phyloP scores from a whole-genome alignment of 495 filamentous ascomycete genomes.

The Hypoxylon lenormandii region DNA sequence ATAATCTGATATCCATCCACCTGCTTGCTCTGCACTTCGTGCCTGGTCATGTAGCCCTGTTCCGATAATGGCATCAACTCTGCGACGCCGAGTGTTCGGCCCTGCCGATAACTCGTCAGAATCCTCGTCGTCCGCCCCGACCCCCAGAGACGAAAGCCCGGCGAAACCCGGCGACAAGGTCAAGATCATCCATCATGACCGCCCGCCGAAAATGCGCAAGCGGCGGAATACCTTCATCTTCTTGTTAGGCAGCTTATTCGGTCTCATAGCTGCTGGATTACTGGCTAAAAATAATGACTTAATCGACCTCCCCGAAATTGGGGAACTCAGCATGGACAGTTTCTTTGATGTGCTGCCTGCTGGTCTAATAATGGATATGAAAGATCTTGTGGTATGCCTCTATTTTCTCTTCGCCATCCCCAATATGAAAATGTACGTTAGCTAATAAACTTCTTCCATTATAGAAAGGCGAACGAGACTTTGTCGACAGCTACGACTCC shows the following conservation, averaged over 20 bases:
- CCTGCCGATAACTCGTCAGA: conserved; percentile 52
- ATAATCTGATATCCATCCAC: neutral
- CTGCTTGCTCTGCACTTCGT: conserved; percentile 24
- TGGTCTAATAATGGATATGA: conserved; percentile 82
- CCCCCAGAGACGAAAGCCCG: conserved; percentile 59
- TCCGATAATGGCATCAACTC: conserved; percentile 57
- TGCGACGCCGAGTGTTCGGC: conserved; percentile 62
- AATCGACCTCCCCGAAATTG: conserved; percentile 80
- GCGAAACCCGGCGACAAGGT: conserved; percentile 58
- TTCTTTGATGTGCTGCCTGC: conserved; percentile 85
- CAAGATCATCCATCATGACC: conserved; percentile 59
- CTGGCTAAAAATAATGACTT: conserved; percentile 87
- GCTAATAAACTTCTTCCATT: conserved; percentile 28
- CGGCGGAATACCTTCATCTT: conserved; percentile 83
- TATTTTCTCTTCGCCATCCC: neutral
- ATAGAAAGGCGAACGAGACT: conserved; percentile 84
- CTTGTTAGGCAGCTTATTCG: conserved; percentile 82
- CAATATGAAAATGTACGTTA: neutral
- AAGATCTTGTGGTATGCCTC: conserved; percentile 76
- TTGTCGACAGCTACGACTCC: conserved; percentile 85
- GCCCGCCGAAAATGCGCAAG: conserved; percentile 66
- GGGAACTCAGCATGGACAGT: conserved; percentile 84
- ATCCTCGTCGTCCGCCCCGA: conserved; percentile 43
- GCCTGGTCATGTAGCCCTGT: conserved; percentile 41
- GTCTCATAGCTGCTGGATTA: conserved; percentile 81